Base-by-base conservation (phyloP, 305 asterid species). In the Rubia occidens region DNA sequence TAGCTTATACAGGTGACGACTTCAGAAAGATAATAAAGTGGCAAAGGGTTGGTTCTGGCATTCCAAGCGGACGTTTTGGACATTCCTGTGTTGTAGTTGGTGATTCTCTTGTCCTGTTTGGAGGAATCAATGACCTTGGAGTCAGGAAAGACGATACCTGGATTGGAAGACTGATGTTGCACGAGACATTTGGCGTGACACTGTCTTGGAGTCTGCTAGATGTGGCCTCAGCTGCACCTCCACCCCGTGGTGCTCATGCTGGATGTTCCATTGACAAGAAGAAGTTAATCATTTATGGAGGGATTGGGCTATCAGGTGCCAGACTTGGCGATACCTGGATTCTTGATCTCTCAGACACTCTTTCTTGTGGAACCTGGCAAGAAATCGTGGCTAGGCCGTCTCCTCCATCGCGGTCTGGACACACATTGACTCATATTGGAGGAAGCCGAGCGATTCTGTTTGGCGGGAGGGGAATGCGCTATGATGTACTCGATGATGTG, bases 211-310 rank as follows among this genome's bases (percentile, higher is more conserved):
- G 81, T 64, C 86, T 85, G 43, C 92, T 93, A 37, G 87, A 87
- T 21, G 81, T 86, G 1, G 87, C 83, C 51, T 55, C 86, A 1
- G 63, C 71, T 35, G 81, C 76, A 13, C 95, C 97, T 37, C 88
- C 90, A 1, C 94, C 96, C 0, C 85, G 98, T 13, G 98, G 98
- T 0, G 98, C 98, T 59, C 98, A 94, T 62, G 95, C 97, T 2
- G 95, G 89, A 60, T 88, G 97, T 70, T 79, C 80, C 81, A 70
- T 90, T 6, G 89, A 84, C 29, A 75, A 73, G 67, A 79, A 70
- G 62, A 82, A 77, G 67, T 84, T 94, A 89, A 85, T 93, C 32
- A 71, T 90, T 79, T 95, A 88, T 47, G 98, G 97, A 5, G 98
- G 98, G 54, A 93, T 93, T 11, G 97, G 96, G 32, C 80, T 73